Evolutionary conservation across 2,329 filamentous ascomycete species (phyloP), one percentile per base, ranked within the genome.

Genomic region (Trichoderma oligosporum): DNA sequence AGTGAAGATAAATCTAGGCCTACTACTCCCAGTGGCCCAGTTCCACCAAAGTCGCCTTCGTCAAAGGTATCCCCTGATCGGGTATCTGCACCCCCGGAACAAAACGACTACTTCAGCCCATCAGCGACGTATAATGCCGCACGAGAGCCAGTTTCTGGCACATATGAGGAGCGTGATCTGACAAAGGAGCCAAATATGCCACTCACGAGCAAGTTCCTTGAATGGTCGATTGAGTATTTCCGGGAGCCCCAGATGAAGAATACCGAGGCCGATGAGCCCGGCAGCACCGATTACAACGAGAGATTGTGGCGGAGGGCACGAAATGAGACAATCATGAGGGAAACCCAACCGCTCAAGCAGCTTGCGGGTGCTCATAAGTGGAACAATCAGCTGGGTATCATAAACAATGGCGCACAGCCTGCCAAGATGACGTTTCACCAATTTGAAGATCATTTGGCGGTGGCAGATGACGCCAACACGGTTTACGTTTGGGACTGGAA

Each of bases 171-270:
- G 49, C 82, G 86, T 58, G 80, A 85, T 60, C 70, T 83, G 27
- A 76, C 79, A 1, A 76, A 83, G 53, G 65, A 77, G 8, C 87
- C 89, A 1, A 73, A 71, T 11, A 80, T 97, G 25, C 94, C 94
- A 1, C 72, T 99, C 16, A 82, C 82, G 59, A 96, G 91, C 69
- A 86, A 82, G 7, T 96, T 97, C 71, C 80, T 96, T 61, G 90
- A 96, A 62, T 99, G 93, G 92, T 96, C 92, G 4, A 91, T 94
- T 42, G 93, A 93, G 71, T 97, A 99, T 71, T 99, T 97, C 79
- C 89, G 92, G 27, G 92, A 97, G 71, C 94, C 94, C 29, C 94
- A 99, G 73, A 97, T 99, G 94, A 95, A 94, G 69, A 87, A 91
- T 3, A 92, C 89, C 58, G 94, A 99, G 70, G 89, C 92, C 22